These are phyloP conservation scores for Trametes punicea DNA, from an alignment of 768 basidiomycete species.

Conservation along the genomic window DNA sequence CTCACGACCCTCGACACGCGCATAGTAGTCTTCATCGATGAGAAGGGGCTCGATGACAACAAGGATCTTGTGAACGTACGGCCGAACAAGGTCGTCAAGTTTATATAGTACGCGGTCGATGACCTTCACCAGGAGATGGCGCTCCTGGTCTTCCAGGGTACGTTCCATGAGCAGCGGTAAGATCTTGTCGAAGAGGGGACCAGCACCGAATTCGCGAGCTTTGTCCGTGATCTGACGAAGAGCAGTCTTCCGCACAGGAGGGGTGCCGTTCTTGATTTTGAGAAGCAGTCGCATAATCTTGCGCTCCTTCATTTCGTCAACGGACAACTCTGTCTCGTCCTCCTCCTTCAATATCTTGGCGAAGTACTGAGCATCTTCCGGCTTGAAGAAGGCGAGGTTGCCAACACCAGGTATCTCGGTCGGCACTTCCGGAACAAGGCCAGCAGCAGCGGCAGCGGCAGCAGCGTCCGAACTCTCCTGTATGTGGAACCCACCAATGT, in stretches of 20 bases:
- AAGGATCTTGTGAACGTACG: constrained; percentile 98
- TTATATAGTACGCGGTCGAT: constrained; percentile 99
- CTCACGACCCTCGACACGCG: constrained; percentile 96
- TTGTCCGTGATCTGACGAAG: constrained; percentile 98
- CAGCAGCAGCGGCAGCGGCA: constrained; percentile 84
- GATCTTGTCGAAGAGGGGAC: constrained; percentile 98
- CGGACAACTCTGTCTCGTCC: constrained; percentile 86
- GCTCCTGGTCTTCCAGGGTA: constrained; percentile 96
- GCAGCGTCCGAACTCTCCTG: constrained; percentile 93
- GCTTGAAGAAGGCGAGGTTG: constrained; percentile 95
- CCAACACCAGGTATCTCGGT: constrained; percentile 99
- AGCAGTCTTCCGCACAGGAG: constrained; percentile 96
- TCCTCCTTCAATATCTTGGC: constrained; percentile 94
- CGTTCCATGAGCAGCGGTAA: constrained; percentile 97
- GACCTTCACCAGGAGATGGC: constrained; percentile 96
- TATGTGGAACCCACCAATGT: constrained; percentile 89
- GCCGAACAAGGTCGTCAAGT: constrained; percentile 96
- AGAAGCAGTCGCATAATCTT: constrained; percentile 98
- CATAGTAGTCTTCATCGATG: constrained; percentile 97
- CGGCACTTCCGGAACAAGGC: constrained; percentile 88
- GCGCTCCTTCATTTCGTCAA: constrained; percentile 99
- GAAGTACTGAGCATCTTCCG: constrained; percentile 97
- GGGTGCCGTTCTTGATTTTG: constrained; percentile 99
- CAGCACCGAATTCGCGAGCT: constrained; percentile 97
- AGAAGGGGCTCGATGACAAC: constrained; percentile 99